phyloP scores from a whole-genome alignment of 805 yeast species.

The Cyberlindnera veronae region DNA sequence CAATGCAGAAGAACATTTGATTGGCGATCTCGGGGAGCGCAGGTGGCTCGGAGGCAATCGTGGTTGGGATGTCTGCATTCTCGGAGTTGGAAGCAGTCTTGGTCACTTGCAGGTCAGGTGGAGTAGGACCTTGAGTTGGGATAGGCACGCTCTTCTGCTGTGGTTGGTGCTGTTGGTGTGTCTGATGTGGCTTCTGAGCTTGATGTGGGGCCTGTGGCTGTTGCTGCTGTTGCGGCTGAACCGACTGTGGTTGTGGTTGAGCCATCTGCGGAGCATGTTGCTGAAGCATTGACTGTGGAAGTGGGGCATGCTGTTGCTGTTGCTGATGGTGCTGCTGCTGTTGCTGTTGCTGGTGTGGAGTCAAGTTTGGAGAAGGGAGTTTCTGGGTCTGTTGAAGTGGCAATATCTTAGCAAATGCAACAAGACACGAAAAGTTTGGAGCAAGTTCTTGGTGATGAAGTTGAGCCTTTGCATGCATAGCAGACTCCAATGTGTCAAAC shows the following conservation, averaged over 20 bases:
- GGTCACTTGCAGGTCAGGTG: constrained; percentile 12
- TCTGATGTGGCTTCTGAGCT: constrained; percentile 7
- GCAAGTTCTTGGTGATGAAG: constrained; percentile 80
- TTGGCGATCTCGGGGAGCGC: constrained; percentile 25
- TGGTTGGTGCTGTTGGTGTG: constrained; percentile 1
- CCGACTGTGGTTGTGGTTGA: constrained; percentile 23
- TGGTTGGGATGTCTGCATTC: constrained; percentile 5
- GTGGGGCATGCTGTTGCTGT: constrained; percentile 10
- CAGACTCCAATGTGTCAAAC: constrained; percentile 66
- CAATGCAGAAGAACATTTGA: constrained; percentile 29
- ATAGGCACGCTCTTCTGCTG: constrained; percentile 7
- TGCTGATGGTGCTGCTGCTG: constrained; percentile 3
- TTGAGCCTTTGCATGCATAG: constrained; percentile 73
- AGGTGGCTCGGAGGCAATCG: constrained; percentile 22
- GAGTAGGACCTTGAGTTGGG: constrained; percentile 6
- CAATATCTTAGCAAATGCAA: constrained; percentile 78
- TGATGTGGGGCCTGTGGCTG: constrained; percentile 5
- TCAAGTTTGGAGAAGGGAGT: no score
- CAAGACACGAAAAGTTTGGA: constrained; percentile 71
- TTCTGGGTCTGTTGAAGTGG: constrained; percentile 28
- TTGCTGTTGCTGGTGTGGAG: background rate
- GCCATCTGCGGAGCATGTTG: constrained; percentile 11
- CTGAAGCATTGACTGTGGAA: background rate
- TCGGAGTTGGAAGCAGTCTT: constrained; percentile 7
- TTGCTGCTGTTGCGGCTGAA: constrained; percentile 17